These are phyloP conservation scores for Simplicillium aogashimaense DNA, from an alignment of 2,329 filamentous ascomycete genomes.

Conservation along the genomic window DNA sequence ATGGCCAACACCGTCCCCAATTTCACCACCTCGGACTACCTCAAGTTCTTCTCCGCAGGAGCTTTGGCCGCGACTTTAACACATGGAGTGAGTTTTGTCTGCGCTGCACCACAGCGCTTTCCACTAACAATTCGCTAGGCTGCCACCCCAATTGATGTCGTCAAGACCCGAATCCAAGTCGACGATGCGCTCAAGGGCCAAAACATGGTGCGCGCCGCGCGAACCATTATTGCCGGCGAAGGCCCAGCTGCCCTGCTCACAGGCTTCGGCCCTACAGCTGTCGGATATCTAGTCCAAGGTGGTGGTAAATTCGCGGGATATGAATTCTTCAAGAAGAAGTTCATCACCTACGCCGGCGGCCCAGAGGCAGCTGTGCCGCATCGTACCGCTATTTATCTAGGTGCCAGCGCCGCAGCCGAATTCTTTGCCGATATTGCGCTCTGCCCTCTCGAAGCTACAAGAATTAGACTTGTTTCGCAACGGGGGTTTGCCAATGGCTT, in stretches of 20 bases:
- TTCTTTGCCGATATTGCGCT: constrained; percentile 72
- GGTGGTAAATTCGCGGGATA: constrained; percentile 88
- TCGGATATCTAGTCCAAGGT: constrained; percentile 83
- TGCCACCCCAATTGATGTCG: constrained; percentile 53
- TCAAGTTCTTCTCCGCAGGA: constrained; percentile 43
- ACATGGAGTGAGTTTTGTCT: constrained; percentile 30
- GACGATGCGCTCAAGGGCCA: constrained; percentile 77
- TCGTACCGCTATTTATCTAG: constrained; percentile 58
- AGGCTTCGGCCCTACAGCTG: constrained; percentile 74
- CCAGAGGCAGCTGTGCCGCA: constrained; percentile 31
- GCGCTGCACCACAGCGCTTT: not conserved
- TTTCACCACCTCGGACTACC: constrained; percentile 33
- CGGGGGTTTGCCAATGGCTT: constrained; percentile 68
- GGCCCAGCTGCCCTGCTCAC: constrained; percentile 72
- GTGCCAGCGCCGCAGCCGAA: constrained; percentile 58
- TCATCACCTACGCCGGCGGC: constrained; percentile 57
- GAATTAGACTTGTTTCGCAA: constrained; percentile 69
- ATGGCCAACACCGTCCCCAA: constrained; percentile 21
- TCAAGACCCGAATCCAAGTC: constrained; percentile 88
- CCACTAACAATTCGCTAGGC: constrained; percentile 20
- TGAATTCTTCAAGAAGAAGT: constrained; percentile 89
- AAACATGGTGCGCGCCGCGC: constrained; percentile 71
- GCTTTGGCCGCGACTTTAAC: constrained; percentile 41
- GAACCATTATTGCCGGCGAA: constrained; percentile 68
- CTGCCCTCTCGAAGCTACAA: constrained; percentile 82